Evolutionary conservation across 768 basidiomycete species (phyloP).

Genomic region (Chiua virens): DNA sequence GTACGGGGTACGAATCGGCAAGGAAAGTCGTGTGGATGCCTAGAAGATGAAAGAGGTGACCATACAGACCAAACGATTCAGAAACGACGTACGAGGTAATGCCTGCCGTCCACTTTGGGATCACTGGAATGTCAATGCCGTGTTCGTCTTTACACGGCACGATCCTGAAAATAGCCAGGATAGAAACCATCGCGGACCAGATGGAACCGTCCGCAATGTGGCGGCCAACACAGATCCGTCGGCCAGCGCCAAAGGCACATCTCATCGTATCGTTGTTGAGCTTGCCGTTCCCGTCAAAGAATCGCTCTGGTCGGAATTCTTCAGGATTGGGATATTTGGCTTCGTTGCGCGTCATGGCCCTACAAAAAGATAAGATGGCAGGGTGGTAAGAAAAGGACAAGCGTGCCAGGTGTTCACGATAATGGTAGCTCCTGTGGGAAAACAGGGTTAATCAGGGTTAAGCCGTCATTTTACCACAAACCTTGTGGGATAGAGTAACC

Average conservation of each 20-base stretch:
- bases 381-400: not conserved
- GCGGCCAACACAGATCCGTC: constrained; percentile 41
- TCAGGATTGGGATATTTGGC: constrained; percentile 33
- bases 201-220: constrained; percentile 43
- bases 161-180: constrained; percentile 38
- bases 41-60: not conserved
- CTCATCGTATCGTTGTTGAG: constrained; percentile 30
- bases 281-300: constrained; percentile 21
- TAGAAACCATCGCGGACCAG: constrained; percentile 34
- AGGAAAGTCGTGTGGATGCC: constrained; percentile 26
- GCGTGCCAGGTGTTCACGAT: constrained; percentile 29
- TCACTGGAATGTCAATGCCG: constrained; percentile 22
- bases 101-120: constrained; percentile 24
- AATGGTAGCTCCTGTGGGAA: constrained; percentile 25
- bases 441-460: not conserved
- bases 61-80: not conserved
- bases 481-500: constrained; percentile 61
- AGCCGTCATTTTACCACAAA: constrained; percentile 3
- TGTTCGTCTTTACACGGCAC: constrained; percentile 25
- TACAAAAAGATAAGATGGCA: constrained; percentile 1
- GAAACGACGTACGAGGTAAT: constrained; percentile 26
- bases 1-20: constrained; percentile 27
- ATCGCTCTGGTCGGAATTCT: constrained; percentile 38
- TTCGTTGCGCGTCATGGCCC: constrained; percentile 37
- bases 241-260: constrained; percentile 37